Conservation (phyloP, 1,139 yeast species). For the Saccharomycopsis hybrid region DNA sequence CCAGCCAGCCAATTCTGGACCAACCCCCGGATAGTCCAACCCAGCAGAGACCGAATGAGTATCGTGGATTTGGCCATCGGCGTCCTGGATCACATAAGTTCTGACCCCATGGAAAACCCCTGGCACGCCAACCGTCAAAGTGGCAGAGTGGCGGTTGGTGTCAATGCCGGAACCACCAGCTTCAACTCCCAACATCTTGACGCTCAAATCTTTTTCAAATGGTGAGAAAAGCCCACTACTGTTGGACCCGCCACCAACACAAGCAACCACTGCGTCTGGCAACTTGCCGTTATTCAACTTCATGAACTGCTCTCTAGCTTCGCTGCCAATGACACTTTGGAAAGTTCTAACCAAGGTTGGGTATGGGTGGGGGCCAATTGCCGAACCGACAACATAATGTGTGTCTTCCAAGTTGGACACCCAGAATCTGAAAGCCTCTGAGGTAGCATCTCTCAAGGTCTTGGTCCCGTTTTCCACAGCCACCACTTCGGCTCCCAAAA, state of each 20-base stretch:
- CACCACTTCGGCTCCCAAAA: conserved; percentile 90
- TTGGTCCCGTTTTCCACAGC: conserved; percentile 93
- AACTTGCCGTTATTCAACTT: conserved; percentile 70
- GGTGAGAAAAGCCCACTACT: conserved; percentile 95
- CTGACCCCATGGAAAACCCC: conserved; percentile 99
- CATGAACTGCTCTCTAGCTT: conserved; percentile 85
- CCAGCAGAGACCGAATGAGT: conserved; percentile 99
- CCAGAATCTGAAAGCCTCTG: conserved; percentile 96
- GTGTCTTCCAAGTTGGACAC: conserved; percentile 80
- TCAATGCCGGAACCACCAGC: conserved; percentile 98
- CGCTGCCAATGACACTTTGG: conserved; percentile 95
- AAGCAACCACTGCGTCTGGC: conserved; percentile 93
- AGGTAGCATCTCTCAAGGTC: conserved; percentile 95
- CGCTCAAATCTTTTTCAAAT: conserved; percentile 73
- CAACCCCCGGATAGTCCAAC: conserved; percentile 97
- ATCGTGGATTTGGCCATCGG: conserved; percentile 94
- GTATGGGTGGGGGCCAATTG: conserved; percentile 98
- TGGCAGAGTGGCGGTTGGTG: conserved; percentile 84
- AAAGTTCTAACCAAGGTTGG: conserved; percentile 96
- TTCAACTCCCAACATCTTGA: conserved; percentile 85
- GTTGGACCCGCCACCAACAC: conserved; percentile 99
- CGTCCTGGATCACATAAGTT: conserved; percentile 84
- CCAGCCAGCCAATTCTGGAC: conserved; percentile 97
- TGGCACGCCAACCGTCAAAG: conserved; percentile 84
- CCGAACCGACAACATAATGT: conserved; percentile 95